Conservation (phyloP, 768 basidiomycete species). For the Termitomyces sp. region DNA sequence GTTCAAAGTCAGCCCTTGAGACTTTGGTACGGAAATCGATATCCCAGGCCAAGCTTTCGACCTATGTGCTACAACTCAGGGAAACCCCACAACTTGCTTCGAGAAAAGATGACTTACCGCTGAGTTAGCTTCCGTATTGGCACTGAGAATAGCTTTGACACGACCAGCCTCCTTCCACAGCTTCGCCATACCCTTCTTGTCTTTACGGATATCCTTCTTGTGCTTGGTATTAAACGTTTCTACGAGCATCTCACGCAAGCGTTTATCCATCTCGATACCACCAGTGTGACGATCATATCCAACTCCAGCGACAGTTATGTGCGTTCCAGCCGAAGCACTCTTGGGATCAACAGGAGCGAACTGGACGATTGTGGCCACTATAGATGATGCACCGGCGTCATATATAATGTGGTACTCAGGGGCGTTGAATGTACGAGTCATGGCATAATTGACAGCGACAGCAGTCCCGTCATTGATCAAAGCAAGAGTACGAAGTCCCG, state of each 20-base stretch:
- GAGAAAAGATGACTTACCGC: conserved; percentile 41
- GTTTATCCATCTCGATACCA: conserved; percentile 82
- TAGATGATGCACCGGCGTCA: conserved; percentile 86
- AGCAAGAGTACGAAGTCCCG: conserved; percentile 78
- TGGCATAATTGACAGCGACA: conserved; percentile 96
- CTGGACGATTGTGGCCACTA: conserved; percentile 71
- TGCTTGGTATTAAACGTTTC: conserved; percentile 71
- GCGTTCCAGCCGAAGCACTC: conserved; percentile 50
- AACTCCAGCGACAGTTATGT: conserved; percentile 73
- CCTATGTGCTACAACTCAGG: conserved; percentile 31
- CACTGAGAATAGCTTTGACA: conserved; percentile 89
- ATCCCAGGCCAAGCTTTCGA: conserved; percentile 88
- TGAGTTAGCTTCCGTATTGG: conserved; percentile 76
- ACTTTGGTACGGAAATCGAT: conserved; percentile 84
- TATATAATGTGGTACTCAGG: conserved; percentile 89
- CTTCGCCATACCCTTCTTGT: conserved; percentile 86
- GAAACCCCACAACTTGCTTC: neutral
- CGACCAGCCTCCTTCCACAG: conserved; percentile 91
- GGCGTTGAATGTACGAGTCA: conserved; percentile 82
- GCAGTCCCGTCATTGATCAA: conserved; percentile 92
- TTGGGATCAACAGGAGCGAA: conserved; percentile 57
- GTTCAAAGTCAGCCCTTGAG: conserved; percentile 76
- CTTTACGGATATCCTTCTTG: conserved; percentile 60
- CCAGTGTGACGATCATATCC: conserved; percentile 76
- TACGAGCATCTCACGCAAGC: conserved; percentile 76